phyloP scores from a whole-genome alignment of 176 grass and related monocot genomes.

The Cocos nucifera region DNA sequence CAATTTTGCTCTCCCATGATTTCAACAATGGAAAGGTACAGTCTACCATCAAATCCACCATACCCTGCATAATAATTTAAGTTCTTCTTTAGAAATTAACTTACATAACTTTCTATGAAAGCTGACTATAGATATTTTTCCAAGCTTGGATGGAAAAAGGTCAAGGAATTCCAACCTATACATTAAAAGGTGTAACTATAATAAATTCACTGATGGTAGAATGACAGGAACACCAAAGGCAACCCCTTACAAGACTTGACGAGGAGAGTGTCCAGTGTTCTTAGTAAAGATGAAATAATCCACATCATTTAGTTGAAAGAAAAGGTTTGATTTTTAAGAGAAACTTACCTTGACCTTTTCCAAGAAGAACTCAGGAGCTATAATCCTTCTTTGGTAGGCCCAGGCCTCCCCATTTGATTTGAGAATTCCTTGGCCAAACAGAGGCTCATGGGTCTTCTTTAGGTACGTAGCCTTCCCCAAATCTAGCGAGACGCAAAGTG shows the following conservation, averaged over 20 bases:
- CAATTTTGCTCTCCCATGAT: conserved; percentile 55
- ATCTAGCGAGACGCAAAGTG: conserved; percentile 64
- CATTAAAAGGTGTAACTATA: too few relatives aligned
- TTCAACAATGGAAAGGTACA: conserved; percentile 50
- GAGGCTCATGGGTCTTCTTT: conserved; percentile 81
- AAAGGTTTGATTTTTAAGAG: not conserved
- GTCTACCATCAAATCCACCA: conserved; percentile 97
- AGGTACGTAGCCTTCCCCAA: conserved; percentile 88
- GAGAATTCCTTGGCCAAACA: conserved; percentile 83
- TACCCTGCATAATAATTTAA: conserved; percentile 33
- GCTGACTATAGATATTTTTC: too few relatives aligned
- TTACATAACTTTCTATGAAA: too few relatives aligned
- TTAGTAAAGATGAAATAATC: too few relatives aligned
- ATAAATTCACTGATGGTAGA: too few relatives aligned
- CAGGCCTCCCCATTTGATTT: conserved; percentile 78
- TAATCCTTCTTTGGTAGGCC: conserved; percentile 83
- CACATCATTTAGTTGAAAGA: too few relatives aligned
- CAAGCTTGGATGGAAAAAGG: too few relatives aligned
- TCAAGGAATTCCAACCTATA: too few relatives aligned
- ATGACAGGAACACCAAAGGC: too few relatives aligned
- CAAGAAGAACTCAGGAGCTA: conserved; percentile 81
- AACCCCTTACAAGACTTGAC: too few relatives aligned
- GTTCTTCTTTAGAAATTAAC: too few relatives aligned
- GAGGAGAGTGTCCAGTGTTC: too few relatives aligned
- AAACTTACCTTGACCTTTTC: conserved; percentile 79